A percentile compares a stretch with the other conserved stretches of the same genome.
Conservation (phyloP, 345 rosid species). For the Raphanus sativus region DNA sequence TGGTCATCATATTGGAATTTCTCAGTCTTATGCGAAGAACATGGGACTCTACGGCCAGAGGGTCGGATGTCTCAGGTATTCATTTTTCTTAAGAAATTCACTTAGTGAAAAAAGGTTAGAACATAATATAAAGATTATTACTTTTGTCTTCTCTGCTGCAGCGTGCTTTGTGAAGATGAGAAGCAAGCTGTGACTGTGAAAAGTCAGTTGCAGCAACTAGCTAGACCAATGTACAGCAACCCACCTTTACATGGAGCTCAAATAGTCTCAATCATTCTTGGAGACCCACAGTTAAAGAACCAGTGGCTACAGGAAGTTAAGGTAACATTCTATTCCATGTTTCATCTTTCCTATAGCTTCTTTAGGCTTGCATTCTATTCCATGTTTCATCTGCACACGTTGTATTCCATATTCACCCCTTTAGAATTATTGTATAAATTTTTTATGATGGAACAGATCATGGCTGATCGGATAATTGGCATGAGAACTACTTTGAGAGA, state of each 20-base stretch:
- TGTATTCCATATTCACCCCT: no score
- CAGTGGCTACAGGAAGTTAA: conserved; percentile 92
- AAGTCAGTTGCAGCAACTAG: conserved; percentile 96
- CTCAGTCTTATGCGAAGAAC: conserved; percentile 96
- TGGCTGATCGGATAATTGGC: conserved; percentile 96
- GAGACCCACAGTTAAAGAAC: conserved; percentile 71
- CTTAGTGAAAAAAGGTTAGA: neutral
- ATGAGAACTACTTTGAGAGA: conserved; percentile 77
- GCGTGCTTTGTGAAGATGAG: conserved; percentile 82
- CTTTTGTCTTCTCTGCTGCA: conserved; percentile 33
- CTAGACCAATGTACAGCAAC: conserved; percentile 98
- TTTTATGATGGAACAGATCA: conserved; percentile 44
- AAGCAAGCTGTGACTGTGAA: conserved; percentile 80
- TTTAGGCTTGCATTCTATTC: neutral
- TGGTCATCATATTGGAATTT: conserved; percentile 84
- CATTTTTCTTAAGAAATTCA: neutral
- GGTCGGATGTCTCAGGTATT: conserved; percentile 94
- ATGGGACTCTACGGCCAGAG: conserved; percentile 99
- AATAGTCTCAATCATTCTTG: conserved; percentile 75
- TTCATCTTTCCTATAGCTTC: neutral
- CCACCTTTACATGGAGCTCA: conserved; percentile 94
- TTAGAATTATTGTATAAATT: neutral
- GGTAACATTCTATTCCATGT: conserved; percentile 46
- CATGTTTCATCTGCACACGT: neutral
- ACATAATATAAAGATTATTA: neutral